Base-by-base conservation (phyloP, 169 alveolate species). In the Babesia divergens region DNA sequence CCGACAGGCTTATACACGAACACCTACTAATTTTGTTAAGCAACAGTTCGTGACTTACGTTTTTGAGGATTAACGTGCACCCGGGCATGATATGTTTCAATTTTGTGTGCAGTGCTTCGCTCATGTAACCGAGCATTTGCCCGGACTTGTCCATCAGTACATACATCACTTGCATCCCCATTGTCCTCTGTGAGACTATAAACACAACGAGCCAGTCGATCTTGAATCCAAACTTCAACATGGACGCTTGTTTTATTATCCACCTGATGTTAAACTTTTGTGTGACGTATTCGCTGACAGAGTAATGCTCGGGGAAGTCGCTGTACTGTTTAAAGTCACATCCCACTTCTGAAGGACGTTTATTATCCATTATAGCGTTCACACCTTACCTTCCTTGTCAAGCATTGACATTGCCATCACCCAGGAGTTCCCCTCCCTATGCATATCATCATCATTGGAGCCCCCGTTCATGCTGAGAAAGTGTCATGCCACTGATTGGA, bases 61-160 rank as follows among this genome's bases (percentile, higher is more conserved):
- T 64, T 34, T 54, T 50, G 31, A 70, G 35, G 16, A 64, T 34
- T 29, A 64, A 22, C 6, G 74, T 7, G 51, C 65, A 64, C 32
- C 82, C 82, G 7, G 82, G 72, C 28, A 18, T 49, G 29, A 70
- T 7, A 24, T 44, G 43, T 29, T 70, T 70, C 5, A 32, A 46
- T 6, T 70, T 50, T 2, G 37, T n/a, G 24, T 46, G 60, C 32
- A 70, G 55, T 50, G 40, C 82, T 28, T 70, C 82, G 8, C 37
- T 70, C 53, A 70, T 29, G 52, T 49, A 51, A 16, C 82, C 82
- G 18, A 56, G 65, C 37, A 70, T 70, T 50, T 70, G 65, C 16
- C 71, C 82, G 20, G 74, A 18, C 40, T 70, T 46, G 72, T 70
- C 82, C 76, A 38, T 70, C 26, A 70, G 29, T 28, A 58, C 71